These are phyloP conservation scores for Cicer bijugum DNA, from an alignment of 306 rosid genomes.

Conservation along the genomic window DNA sequence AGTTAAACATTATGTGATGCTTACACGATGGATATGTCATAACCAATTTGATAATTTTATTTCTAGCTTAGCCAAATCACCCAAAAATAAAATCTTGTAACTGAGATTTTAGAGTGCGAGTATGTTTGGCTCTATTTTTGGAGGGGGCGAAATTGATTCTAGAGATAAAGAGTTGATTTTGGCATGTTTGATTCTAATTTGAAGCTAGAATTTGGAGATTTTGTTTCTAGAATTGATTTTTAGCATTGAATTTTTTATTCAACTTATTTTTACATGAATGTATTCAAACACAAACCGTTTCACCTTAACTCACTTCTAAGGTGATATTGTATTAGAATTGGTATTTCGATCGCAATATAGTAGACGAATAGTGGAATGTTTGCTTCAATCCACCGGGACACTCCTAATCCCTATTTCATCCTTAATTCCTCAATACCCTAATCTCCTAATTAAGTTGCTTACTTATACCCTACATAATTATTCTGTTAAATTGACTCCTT, in stretches of 20 bases:
- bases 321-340: not conserved
- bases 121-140: no score
- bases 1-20: constrained; percentile 4
- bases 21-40: constrained; percentile 5
- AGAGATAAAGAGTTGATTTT: no score
- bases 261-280: no score
- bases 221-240: no score
- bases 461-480: no score
- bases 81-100: not conserved
- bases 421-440: not conserved
- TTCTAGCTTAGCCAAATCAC: constrained; percentile 18
- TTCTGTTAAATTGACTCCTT: not conserved
- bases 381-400: not conserved
- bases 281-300: no score
- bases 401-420: not conserved
- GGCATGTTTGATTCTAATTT: no score
- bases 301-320: no score
- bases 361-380: not conserved
- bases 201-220: no score
- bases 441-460: not conserved
- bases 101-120: no score
- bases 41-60: not conserved
- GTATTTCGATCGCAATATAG: not conserved
- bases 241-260: no score
- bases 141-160: no score